These are phyloP conservation scores for Murraya paniculata DNA, from an alignment of 345 rosid species.

Conservation along the genomic window DNA sequence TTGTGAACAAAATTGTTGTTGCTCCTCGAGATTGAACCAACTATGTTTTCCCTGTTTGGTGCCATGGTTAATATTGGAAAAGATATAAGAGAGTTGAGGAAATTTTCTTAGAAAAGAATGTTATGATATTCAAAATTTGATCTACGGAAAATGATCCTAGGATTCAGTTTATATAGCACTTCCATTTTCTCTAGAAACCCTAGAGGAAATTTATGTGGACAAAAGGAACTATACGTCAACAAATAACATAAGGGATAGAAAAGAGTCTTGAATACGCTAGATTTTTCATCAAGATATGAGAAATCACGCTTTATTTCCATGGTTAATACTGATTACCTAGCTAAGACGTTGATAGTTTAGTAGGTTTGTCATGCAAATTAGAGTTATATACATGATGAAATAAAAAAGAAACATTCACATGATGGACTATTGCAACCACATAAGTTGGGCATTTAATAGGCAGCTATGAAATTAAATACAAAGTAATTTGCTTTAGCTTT, in stretches of 20 bases:
- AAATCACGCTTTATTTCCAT: background rate
- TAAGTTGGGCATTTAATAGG: conserved; percentile 1
- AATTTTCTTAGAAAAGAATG: too few relatives aligned
- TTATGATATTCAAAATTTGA: background rate
- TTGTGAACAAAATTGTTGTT: conserved; percentile 8
- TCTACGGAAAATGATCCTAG: background rate
- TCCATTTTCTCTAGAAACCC: conserved; percentile 3
- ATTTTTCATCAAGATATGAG: conserved; percentile 10
- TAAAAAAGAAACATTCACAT: conserved; percentile 17
- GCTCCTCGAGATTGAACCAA: conserved; percentile 12
- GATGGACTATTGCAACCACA: conserved; percentile 19
- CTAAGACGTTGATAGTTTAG: background rate
- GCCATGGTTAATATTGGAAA: conserved; percentile 26
- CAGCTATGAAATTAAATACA: background rate
- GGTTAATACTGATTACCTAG: background rate
- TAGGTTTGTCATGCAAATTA: background rate
- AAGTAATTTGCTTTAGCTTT: background rate
- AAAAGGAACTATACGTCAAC: background rate
- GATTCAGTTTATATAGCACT: conserved; percentile 7
- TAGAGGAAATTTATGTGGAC: conserved; percentile 8
- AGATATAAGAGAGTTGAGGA: too few relatives aligned
- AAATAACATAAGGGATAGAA: background rate
- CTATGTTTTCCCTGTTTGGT: conserved; percentile 27
- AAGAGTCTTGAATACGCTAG: conserved; percentile 6
- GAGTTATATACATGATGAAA: background rate